Percentiles rank a stretch among this genome's conserved stretches.
Conservation (phyloP, 805 yeast genomes). For the Starmerella floricola region DNA sequence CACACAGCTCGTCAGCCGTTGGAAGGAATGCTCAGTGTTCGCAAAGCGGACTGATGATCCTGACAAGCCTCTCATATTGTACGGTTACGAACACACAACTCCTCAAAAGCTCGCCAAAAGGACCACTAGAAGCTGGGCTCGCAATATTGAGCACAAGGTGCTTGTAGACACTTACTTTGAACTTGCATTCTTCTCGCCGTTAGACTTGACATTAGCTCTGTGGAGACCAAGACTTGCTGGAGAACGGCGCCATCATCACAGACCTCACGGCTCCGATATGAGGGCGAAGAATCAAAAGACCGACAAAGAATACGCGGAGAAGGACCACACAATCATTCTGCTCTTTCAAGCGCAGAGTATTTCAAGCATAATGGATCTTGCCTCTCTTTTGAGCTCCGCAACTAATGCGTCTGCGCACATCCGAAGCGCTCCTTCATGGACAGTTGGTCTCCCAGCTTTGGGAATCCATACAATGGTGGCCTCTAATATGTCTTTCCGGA, state of each 20-base stretch:
- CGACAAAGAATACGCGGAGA: background rate
- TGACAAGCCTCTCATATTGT: constrained; percentile 45
- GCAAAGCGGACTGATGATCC: constrained; percentile 48
- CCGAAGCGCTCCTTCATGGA: background rate
- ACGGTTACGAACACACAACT: constrained; percentile 44
- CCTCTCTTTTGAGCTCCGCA: constrained; percentile 10
- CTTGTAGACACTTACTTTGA: constrained; percentile 24
- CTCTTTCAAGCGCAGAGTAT: constrained; percentile 13
- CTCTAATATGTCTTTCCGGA: background rate
- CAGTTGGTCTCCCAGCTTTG: constrained; percentile 8
- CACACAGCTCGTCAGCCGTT: constrained; percentile 50
- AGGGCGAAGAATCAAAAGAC: background rate
- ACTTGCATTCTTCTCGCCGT: constrained; percentile 47
- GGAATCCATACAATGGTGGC: constrained; percentile 4
- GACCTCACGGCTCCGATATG: background rate
- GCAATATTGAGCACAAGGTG: constrained; percentile 22
- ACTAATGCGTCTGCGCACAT: constrained; percentile 2
- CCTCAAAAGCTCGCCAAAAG: constrained; percentile 23
- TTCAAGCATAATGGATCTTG: constrained; percentile 11
- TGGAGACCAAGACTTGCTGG: constrained; percentile 24
- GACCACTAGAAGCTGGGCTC: constrained; percentile 18
- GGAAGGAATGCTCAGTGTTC: constrained; percentile 71
- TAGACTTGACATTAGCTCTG: constrained; percentile 60
- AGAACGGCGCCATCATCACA: background rate
- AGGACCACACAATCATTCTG: constrained; percentile 4